Conservation (phyloP, 2,329 filamentous ascomycete genomes). For the Endoconidiophora polonica region DNA sequence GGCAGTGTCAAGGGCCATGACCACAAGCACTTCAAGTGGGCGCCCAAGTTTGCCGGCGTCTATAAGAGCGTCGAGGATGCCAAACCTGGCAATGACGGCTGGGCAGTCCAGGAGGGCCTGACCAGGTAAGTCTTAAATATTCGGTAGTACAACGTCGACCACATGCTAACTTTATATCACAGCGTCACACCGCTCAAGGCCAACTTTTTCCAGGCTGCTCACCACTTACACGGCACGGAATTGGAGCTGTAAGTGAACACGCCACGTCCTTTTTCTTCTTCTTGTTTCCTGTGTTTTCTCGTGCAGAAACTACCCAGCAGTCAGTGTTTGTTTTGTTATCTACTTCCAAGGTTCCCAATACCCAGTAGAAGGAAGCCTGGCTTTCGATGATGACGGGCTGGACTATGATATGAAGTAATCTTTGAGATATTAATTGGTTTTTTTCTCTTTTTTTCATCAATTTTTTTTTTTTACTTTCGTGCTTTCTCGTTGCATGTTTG, state of each 20-base stretch:
- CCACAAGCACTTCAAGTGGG: constrained; percentile 91
- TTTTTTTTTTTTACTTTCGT: not conserved
- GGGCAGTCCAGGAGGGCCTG: constrained; percentile 73
- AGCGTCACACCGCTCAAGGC: constrained; percentile 83
- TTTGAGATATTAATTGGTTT: not conserved
- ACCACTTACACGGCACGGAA: constrained; percentile 49
- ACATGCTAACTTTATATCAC: constrained; percentile 12
- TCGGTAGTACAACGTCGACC: not conserved
- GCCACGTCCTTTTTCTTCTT: not conserved
- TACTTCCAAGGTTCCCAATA: not conserved
- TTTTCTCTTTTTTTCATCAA: not conserved
- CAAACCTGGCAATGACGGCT: constrained; percentile 74
- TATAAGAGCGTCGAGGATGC: constrained; percentile 72
- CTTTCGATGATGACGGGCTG: constrained; percentile 1
- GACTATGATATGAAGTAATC: not conserved
- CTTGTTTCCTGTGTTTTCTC: constrained; percentile 14
- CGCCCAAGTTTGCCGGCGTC: constrained; percentile 72
- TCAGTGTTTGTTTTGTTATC: not conserved
- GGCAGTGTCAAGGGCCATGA: constrained; percentile 34
- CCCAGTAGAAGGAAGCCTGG: not conserved
- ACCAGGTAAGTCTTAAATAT: constrained; percentile 46
- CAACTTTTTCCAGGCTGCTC: constrained; percentile 68
- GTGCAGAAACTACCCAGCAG: not conserved
- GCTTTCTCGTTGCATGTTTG: not conserved
- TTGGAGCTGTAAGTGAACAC: constrained; percentile 60